Percentiles rank a stretch among this genome's conserved stretches.
These are phyloP conservation scores for Rhizomucor pusillus DNA, from an alignment of 371 early-diverging fungal genomes.

Conservation along the genomic window DNA sequence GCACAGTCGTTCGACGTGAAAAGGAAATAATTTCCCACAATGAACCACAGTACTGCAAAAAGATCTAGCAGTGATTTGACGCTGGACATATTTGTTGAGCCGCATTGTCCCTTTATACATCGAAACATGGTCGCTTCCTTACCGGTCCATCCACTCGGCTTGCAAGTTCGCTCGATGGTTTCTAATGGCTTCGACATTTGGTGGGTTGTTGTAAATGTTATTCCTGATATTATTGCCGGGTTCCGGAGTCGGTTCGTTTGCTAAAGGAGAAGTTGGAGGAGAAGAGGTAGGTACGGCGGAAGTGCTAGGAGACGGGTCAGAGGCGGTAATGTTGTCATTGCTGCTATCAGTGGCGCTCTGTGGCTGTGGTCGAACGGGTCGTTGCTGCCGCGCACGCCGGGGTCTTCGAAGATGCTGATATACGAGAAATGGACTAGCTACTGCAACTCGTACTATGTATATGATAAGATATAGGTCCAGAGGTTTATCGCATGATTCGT, in stretches of 20 bases:
- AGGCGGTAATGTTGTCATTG: no score
- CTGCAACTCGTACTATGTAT: slow-evolving; percentile 31
- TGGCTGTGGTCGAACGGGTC: slow-evolving; percentile 1
- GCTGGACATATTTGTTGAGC: slow-evolving; percentile 4
- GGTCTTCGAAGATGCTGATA: slow-evolving; percentile 28
- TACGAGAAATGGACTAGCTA: slow-evolving; percentile 29
- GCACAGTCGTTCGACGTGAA: slow-evolving; percentile 52
- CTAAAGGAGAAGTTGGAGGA: no score
- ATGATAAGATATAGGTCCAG: slow-evolving; percentile 37
- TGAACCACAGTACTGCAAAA: slow-evolving; percentile 63
- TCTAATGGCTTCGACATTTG: neutral
- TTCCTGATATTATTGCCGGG: no score
- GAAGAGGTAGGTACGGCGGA: no score
- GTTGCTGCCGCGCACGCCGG: neutral
- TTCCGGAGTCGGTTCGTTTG: no score
- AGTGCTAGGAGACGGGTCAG: no score
- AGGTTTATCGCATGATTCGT: slow-evolving; percentile 36
- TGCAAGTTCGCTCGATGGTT: no score
- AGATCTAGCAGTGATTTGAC: slow-evolving; percentile 56
- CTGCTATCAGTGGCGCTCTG: neutral
- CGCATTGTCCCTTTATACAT: neutral
- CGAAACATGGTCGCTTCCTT: neutral
- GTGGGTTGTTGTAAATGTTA: slow-evolving; percentile 3
- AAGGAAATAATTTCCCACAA: slow-evolving; percentile 68
- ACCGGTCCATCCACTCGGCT: slow-evolving; percentile 29